A percentile compares a stretch with the other conserved stretches of the same genome.
These are phyloP conservation scores for Monosporascus cannonballus DNA, from an alignment of 2,329 filamentous ascomycete genomes.

Conservation along the genomic window DNA sequence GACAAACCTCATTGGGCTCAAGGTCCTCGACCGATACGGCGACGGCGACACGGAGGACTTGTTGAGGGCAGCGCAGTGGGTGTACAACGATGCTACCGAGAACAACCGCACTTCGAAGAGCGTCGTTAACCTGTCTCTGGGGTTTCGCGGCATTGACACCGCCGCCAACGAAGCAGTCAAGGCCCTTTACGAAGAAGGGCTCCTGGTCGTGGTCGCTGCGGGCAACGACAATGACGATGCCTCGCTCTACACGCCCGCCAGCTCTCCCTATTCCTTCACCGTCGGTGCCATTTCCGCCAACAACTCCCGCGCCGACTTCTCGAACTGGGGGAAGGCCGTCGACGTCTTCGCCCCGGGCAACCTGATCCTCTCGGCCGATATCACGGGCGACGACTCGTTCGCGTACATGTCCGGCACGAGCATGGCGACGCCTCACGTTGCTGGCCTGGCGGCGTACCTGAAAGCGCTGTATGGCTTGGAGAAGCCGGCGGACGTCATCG, in stretches of 20 bases:
- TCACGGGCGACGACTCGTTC: background rate
- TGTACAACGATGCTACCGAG: background rate
- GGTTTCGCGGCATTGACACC: background rate
- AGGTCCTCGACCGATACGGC: background rate
- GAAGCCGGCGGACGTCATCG: background rate
- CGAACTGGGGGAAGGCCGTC: slow-evolving; percentile 21
- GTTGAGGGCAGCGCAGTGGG: background rate
- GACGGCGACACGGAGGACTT: background rate
- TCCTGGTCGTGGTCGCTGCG: slow-evolving; percentile 33
- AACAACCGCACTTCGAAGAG: background rate
- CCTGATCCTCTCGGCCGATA: background rate
- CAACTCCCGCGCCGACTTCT: slow-evolving; percentile 30
- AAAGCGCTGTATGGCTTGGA: background rate
- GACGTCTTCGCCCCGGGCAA: slow-evolving; percentile 2
- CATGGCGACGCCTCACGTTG: slow-evolving; percentile 1
- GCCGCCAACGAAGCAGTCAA: slow-evolving; percentile 28
- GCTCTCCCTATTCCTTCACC: slow-evolving; percentile 30
- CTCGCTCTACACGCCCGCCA: slow-evolving; percentile 26
- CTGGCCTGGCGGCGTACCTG: background rate
- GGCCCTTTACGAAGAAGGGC: slow-evolving; percentile 25
- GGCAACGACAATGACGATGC: slow-evolving; percentile 29
- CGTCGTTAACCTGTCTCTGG: background rate
- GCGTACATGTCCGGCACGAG: background rate
- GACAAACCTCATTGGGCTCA: background rate
- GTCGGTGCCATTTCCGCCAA: slow-evolving; percentile 28